Conservation (phyloP, 352 stramenopile species). For the Globisporangium uncinulatum region DNA sequence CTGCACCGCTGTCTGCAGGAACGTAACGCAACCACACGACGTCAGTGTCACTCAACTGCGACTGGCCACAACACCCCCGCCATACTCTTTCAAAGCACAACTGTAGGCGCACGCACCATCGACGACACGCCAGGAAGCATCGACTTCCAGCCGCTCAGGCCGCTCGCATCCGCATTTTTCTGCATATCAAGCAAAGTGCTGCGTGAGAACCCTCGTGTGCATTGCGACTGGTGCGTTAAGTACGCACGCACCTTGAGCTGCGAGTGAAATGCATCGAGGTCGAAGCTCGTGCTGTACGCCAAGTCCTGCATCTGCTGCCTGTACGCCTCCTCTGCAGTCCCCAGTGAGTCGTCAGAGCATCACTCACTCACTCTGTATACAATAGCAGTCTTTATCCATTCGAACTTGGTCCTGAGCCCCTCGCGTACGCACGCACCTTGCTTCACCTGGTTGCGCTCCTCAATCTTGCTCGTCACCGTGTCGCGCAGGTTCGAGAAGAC, state of each 20-base stretch:
- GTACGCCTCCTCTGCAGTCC: constrained; percentile 53
- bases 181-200: constrained; percentile 11
- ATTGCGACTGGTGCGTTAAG: not conserved
- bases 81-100: not conserved
- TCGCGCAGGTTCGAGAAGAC: constrained; percentile 73
- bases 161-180: constrained; percentile 74
- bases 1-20: constrained; percentile 67
- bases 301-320: constrained; percentile 72
- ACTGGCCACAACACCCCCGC: too few relatives aligned
- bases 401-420: not conserved
- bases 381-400: too few relatives aligned
- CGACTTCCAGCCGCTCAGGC: constrained; percentile 71
- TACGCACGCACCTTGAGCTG: constrained; percentile 55
- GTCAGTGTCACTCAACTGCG: not conserved
- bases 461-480: constrained; percentile 65
- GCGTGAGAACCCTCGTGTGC: not conserved
- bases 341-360: not conserved
- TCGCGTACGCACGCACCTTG: constrained; percentile 29
- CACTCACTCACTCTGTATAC: not conserved
- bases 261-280: constrained; percentile 59
- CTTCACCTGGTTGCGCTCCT: constrained; percentile 79
- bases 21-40: not conserved
- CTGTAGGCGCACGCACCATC: constrained; percentile 34
- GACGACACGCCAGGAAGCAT: constrained; percentile 75
- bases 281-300: constrained; percentile 59